These are phyloP conservation scores for Arthromyces matolae DNA, from an alignment of 768 basidiomycete species.

Conservation along the genomic window DNA sequence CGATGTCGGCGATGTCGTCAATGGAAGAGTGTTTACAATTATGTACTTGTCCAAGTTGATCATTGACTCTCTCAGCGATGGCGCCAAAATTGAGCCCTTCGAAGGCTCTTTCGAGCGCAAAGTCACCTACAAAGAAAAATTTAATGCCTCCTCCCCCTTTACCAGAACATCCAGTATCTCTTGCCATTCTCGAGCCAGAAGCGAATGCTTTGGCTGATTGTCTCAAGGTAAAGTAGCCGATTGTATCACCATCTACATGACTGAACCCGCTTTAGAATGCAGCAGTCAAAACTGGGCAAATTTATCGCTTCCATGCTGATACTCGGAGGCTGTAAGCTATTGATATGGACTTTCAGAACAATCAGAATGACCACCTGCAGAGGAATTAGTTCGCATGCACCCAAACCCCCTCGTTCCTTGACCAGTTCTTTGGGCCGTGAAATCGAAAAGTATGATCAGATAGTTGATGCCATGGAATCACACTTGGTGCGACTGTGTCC, in stretches of 20 bases:
- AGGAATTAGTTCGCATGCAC: constrained; percentile 53
- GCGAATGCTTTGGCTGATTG: constrained; percentile 51
- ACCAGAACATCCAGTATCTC: constrained; percentile 36
- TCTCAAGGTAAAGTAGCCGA: constrained; percentile 48
- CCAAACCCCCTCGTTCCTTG: constrained; percentile 61
- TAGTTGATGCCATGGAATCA: constrained; percentile 75
- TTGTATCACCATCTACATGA: constrained; percentile 2
- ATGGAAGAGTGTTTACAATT: not conserved
- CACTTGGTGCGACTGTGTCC: constrained; percentile 48
- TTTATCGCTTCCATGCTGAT: constrained; percentile 68
- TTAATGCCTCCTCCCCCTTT: constrained; percentile 58
- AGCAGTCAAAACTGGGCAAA: constrained; percentile 66
- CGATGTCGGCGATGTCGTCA: no score
- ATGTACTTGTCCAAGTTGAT: not conserved
- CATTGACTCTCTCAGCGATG: constrained; percentile 27
- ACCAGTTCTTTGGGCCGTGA: constrained; percentile 66
- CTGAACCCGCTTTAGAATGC: constrained; percentile 40
- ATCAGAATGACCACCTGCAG: constrained; percentile 30
- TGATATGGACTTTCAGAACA: not conserved
- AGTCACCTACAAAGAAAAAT: constrained; percentile 26
- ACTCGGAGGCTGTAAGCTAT: constrained; percentile 56
- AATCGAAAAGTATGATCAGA: constrained; percentile 74
- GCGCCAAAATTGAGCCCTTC: constrained; percentile 40
- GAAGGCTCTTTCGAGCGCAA: constrained; percentile 25
- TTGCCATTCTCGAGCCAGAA: constrained; percentile 59